phyloP scores from a whole-genome alignment of 768 basidiomycete genomes.

The Tricholomella constricta region DNA sequence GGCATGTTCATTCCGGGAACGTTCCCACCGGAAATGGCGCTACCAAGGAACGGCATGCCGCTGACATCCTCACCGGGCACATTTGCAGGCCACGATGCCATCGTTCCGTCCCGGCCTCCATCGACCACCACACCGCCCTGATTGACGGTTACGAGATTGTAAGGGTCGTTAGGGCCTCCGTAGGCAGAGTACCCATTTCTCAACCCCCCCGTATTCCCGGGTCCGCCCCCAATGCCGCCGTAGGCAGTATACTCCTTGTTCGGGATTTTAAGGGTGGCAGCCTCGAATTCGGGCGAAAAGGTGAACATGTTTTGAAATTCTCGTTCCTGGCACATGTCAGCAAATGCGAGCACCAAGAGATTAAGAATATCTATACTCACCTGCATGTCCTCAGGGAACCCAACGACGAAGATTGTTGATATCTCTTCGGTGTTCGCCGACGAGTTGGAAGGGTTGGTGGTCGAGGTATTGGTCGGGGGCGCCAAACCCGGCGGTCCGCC shows the following conservation, averaged over 20 bases:
- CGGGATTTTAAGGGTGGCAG: conserved; percentile 96
- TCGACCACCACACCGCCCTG: conserved; percentile 86
- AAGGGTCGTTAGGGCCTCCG: conserved; percentile 72
- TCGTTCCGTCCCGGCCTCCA: conserved; percentile 68
- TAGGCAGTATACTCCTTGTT: conserved; percentile 87
- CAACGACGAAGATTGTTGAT: conserved; percentile 96
- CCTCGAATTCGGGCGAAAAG: conserved; percentile 94
- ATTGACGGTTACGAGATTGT: conserved; percentile 81
- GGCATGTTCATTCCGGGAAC: conserved; percentile 41
- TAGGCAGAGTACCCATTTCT: conserved; percentile 27
- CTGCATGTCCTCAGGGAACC: conserved; percentile 99
- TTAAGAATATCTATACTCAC: conserved; percentile 45
- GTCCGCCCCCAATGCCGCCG: conserved; percentile 37
- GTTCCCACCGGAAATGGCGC: conserved; percentile 24
- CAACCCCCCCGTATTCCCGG: conserved; percentile 16
- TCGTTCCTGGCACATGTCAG: conserved; percentile 68
- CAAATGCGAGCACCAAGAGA: conserved; percentile 10
- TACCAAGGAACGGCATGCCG: conserved; percentile 34
- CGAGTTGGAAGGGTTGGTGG: conserved; percentile 26
- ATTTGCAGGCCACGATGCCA: conserved; percentile 66
- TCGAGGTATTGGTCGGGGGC: conserved; percentile 24
- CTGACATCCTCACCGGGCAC: conserved; percentile 30
- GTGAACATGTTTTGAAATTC: conserved; percentile 99
- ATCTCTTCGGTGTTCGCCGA: conserved; percentile 75
- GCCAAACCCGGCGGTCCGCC: conserved; percentile 28